phyloP scores from a whole-genome alignment of 2,329 filamentous ascomycete species.

The Paramyrothecium sp. region DNA sequence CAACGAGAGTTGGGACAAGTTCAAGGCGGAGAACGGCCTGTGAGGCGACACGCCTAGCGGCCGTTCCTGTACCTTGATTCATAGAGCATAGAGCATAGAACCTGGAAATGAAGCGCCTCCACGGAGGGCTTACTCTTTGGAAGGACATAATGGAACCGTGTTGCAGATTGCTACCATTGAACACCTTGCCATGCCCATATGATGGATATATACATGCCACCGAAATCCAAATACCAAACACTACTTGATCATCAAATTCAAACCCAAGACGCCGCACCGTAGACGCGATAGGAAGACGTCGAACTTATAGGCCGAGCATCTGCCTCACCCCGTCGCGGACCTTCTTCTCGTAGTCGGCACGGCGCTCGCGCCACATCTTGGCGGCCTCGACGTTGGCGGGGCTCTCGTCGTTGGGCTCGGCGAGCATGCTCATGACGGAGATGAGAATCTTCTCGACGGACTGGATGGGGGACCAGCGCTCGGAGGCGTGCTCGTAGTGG shows the following conservation, averaged over 20 bases:
- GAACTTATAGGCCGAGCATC: constrained; percentile 68
- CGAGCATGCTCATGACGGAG: constrained; percentile 97
- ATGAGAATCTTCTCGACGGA: constrained; percentile 97
- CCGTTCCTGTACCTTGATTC: neutral
- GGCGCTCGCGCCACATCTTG: constrained; percentile 89
- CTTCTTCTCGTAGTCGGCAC: constrained; percentile 79
- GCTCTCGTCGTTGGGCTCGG: constrained; percentile 93
- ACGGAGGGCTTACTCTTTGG: neutral
- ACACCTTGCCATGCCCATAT: constrained; percentile 20
- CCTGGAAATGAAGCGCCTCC: neutral
- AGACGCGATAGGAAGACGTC: too few relatives aligned
- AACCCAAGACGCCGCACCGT: neutral
- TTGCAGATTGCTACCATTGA: constrained; percentile 8
- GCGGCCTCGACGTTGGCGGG: constrained; percentile 95
- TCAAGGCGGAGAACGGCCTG: constrained; percentile 67
- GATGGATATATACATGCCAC: neutral
- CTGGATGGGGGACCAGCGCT: constrained; percentile 96
- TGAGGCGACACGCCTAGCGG: constrained; percentile 24
- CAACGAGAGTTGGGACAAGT: constrained; percentile 73
- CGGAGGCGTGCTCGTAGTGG: constrained; percentile 94
- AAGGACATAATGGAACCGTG: neutral
- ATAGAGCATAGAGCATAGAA: neutral
- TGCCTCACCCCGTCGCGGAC: constrained; percentile 80
- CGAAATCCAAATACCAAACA: constrained; percentile 1
- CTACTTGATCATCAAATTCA: too few relatives aligned